phyloP scores from a whole-genome alignment of 2,329 filamentous ascomycete genomes.

The Orbilia ellipsospora region DNA sequence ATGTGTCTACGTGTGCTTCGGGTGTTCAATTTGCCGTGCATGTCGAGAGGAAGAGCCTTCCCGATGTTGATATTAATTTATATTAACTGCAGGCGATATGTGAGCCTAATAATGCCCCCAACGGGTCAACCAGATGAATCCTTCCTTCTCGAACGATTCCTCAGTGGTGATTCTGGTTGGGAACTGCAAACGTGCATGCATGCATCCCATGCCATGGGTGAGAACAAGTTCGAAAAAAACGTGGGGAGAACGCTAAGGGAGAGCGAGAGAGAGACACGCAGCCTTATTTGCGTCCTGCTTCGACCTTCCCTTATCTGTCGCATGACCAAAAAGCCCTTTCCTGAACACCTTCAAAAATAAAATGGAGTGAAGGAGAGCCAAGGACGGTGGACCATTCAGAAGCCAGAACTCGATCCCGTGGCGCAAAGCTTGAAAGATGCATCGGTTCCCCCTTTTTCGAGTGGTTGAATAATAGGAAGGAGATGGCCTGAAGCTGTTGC shows the following conservation, averaged over 20 bases:
- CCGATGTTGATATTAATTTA: no score
- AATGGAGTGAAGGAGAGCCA: background rate
- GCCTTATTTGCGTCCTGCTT: conserved; percentile 1
- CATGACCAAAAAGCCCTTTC: background rate
- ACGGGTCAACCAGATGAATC: no score
- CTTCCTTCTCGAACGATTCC: no score
- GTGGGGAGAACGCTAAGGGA: background rate
- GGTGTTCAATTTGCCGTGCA: no score
- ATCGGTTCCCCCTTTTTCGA: no score
- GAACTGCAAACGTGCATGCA: no score
- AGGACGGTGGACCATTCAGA: conserved; percentile 12
- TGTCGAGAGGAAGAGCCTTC: no score
- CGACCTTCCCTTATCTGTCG: conserved; percentile 2
- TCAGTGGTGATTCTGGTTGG: no score
- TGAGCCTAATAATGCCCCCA: no score
- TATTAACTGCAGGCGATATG: no score
- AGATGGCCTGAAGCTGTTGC: conserved; percentile 6
- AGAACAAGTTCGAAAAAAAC: conserved; percentile 2
- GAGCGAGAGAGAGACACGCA: no score
- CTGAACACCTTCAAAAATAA: background rate
- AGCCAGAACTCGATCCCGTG: conserved; percentile 2
- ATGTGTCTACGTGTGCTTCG: no score
- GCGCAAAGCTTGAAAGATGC: background rate
- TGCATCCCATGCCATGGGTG: background rate
- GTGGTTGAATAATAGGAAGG: conserved; percentile 7